These are phyloP conservation scores for Dimargaris xerosporica DNA, from an alignment of 192 early-diverging fungal species.

Conservation along the genomic window DNA sequence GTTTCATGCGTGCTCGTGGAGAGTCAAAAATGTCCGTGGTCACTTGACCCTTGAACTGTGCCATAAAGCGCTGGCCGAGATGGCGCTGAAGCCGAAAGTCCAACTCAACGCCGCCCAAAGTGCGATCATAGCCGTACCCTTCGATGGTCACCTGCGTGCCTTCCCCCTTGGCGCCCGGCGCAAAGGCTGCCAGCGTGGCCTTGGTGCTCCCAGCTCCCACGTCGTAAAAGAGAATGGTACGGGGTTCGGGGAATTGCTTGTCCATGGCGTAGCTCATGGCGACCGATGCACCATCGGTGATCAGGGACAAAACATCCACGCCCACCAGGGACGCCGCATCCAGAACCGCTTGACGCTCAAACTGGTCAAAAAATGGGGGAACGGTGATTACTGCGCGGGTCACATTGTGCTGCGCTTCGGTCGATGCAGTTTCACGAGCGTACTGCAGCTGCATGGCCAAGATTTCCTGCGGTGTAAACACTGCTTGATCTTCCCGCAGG, in stretches of 20 bases:
- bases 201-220: slow-evolving; percentile 92
- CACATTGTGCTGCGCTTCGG: slow-evolving; percentile 54
- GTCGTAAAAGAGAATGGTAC: slow-evolving; percentile 88
- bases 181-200: slow-evolving; percentile 75
- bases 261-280: slow-evolving; percentile 85
- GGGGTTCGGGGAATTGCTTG: slow-evolving; percentile 43
- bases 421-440: slow-evolving; percentile 70
- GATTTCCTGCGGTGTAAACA: slow-evolving; percentile 69
- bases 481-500: slow-evolving; percentile 34
- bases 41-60: slow-evolving; percentile 28
- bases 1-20: slow-evolving; percentile 70
- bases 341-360: slow-evolving; percentile 80
- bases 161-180: slow-evolving; percentile 37
- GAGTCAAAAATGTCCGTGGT: slow-evolving; percentile 38
- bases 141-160: slow-evolving; percentile 61
- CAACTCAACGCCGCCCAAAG: slow-evolving; percentile 75
- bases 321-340: slow-evolving; percentile 88
- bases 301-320: slow-evolving; percentile 60
- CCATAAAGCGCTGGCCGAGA: slow-evolving; percentile 62
- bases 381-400: slow-evolving; percentile 89
- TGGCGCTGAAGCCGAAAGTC: slow-evolving; percentile 71
- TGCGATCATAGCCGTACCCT: slow-evolving; percentile 63
- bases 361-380: slow-evolving; percentile 78
- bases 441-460: slow-evolving; percentile 87
- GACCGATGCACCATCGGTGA: slow-evolving; percentile 92